phyloP scores from a whole-genome alignment of 176 grass and related monocot genomes.

The Oryza australiensis region DNA sequence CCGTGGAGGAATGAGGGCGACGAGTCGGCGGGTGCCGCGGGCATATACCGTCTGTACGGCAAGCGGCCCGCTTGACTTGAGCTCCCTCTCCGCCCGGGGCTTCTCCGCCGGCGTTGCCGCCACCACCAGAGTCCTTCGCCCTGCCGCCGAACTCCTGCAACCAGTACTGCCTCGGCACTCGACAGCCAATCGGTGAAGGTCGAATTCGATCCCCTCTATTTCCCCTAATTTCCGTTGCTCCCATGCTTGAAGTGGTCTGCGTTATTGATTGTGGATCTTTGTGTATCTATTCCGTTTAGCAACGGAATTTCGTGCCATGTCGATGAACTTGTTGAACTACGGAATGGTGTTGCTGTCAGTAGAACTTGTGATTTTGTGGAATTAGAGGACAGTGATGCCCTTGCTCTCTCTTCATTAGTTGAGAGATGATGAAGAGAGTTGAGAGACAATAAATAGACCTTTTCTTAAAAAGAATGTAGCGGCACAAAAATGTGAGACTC shows the following conservation, averaged over 20 bases:
- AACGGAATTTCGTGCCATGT: not conserved
- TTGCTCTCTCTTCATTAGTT: not conserved
- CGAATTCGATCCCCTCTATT: not conserved
- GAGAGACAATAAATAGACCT: not conserved
- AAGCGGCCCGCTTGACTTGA: not conserved
- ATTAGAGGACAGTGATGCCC: not conserved
- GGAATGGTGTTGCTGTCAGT: not conserved
- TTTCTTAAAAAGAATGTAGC: not conserved
- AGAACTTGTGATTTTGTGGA: not conserved
- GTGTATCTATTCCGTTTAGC: not conserved
- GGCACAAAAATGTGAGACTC: constrained; percentile 19
- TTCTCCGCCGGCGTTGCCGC: not conserved
- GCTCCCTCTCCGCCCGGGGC: not conserved
- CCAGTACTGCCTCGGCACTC: not conserved
- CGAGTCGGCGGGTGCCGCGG: not conserved
- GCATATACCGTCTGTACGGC: too few species aligned
- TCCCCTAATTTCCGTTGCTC: not conserved
- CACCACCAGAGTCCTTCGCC: too few species aligned
- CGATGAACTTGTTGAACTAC: not conserved
- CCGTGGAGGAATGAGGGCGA: too few species aligned
- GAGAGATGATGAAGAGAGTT: not conserved
- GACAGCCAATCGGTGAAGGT: not conserved
- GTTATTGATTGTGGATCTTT: not conserved
- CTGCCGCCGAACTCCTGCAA: not conserved
- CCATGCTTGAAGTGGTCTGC: not conserved